Conservation (phyloP, 257 asterid species). For the Jacaranda copaia region DNA sequence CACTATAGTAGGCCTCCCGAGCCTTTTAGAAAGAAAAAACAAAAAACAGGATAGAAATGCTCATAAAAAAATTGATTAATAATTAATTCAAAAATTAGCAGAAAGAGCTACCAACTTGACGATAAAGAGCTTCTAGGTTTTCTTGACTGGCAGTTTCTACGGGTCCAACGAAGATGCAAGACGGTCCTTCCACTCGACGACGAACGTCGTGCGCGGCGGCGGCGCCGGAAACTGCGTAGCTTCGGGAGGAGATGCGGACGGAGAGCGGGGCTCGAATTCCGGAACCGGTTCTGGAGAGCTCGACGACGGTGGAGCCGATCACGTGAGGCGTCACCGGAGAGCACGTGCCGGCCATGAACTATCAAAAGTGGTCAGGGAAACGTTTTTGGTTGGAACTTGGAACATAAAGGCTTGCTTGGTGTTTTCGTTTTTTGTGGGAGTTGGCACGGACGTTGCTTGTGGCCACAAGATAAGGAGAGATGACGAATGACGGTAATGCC, state of each 20-base stretch:
- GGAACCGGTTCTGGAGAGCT: conserved; percentile 48
- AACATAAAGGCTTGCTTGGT: neutral
- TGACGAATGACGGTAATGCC: conserved; percentile 36
- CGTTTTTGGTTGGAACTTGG: neutral
- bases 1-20: conserved; percentile 85
- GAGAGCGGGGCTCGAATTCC: conserved; percentile 58
- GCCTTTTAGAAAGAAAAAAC: conserved; percentile 54
- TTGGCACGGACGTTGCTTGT: conserved; percentile 7
- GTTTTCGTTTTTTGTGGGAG: conserved; percentile 16
- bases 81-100: conserved; percentile 2
- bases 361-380: conserved; percentile 20
- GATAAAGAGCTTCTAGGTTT: conserved; percentile 92
- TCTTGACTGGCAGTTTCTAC: conserved; percentile 90
- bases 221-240: conserved; percentile 52
- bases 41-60: neutral
- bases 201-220: conserved; percentile 46
- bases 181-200: conserved; percentile 68
- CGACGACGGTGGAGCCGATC: conserved; percentile 53
- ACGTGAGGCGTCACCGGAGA: conserved; percentile 60
- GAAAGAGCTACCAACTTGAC: conserved; percentile 60
- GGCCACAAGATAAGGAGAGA: conserved; percentile 29
- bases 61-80: conserved; percentile 2
- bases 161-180: conserved; percentile 93
- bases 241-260: conserved; percentile 58
- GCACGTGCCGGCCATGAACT: conserved; percentile 82